These are phyloP conservation scores for Phyllosticta citribraziliensis DNA, from an alignment of 2,329 filamentous ascomycete genomes.

Conservation along the genomic window DNA sequence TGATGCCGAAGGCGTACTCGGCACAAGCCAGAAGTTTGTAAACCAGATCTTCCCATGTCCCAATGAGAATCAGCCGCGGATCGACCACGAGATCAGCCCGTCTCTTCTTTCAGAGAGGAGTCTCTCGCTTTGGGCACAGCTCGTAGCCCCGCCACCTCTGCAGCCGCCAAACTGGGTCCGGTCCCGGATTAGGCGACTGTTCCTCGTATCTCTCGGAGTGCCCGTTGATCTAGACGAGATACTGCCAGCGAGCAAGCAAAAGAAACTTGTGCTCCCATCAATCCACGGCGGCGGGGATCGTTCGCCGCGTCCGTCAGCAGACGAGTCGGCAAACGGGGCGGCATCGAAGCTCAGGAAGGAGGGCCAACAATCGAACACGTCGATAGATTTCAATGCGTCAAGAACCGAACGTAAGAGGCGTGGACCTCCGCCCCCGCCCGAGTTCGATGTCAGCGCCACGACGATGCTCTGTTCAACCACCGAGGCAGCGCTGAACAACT, in stretches of 20 bases:
- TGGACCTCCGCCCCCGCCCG: slow-evolving; percentile 59
- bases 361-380: slow-evolving; percentile 29
- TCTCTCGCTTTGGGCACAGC: slow-evolving; percentile 88
- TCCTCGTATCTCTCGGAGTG: slow-evolving; percentile 89
- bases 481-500: slow-evolving; percentile 67
- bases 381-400: slow-evolving; percentile 27
- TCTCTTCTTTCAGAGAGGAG: slow-evolving; percentile 68
- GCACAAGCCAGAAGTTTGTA: slow-evolving; percentile 56
- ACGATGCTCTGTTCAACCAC: slow-evolving; percentile 74
- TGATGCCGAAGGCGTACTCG: slow-evolving; percentile 47
- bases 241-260: slow-evolving; percentile 91
- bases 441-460: slow-evolving; percentile 69
- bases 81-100: slow-evolving; percentile 33
- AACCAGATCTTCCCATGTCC: slow-evolving; percentile 45
- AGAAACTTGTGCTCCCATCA: slow-evolving; percentile 89
- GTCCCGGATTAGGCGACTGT: slow-evolving; percentile 85
- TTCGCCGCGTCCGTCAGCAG: slow-evolving; percentile 28
- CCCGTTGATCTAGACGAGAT: slow-evolving; percentile 97
- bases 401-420: slow-evolving; percentile 35
- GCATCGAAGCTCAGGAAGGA: slow-evolving; percentile 28
- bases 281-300: slow-evolving; percentile 38
- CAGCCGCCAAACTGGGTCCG: slow-evolving; percentile 97
- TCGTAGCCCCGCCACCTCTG: slow-evolving; percentile 86
- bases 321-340: slow-evolving; percentile 26
- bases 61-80: slow-evolving; percentile 17